Base-by-base conservation (phyloP, 805 yeast species). In the Hanseniaspora hatyaiensis region DNA sequence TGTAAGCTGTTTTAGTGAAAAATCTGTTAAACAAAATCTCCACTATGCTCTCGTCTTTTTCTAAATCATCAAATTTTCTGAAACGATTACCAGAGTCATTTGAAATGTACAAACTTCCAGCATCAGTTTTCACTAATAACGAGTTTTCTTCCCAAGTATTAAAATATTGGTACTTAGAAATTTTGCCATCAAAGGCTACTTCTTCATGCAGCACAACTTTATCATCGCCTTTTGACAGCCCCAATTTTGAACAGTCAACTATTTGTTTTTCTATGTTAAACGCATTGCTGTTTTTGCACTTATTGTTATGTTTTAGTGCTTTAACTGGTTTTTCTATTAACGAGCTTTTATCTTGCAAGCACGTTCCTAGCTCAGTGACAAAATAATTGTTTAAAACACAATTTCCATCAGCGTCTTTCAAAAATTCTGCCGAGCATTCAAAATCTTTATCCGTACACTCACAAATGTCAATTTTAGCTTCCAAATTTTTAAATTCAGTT, bases 41-140 rank as follows among this genome's bases (percentile, higher is more conserved):
- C 5, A 70, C 51, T 42, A 82, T 67, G 13, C 66, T 67, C 15
- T 74, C 69, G 6, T 59, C 61, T 13, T 57, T 56, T 30, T 37
- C 48, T n/a, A 44, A 26, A 36, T 56, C 52, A 1, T 68, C 65
- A 18, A 75, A 60, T 41, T 57, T 59, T 22, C 60, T 61, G 64
- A 82, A 75, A 1, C 59, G 56, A 3, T 62, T 56, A 12, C 89
- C 89, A 34, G 82, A 82, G 59, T 86, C 78, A 55, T 73, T 80
- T 0, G 96, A 82, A 6, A 84, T 71, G 55, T 67, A 80, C 2
- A 78, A 72, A 4, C 66, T 65, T 39, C 73, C 68, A 11, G 69
- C 65, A 22, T 64, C 59, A 0, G 89, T 80, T 41, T 75, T 65
- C 6, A 83, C 63, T 13, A 89, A 58, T 6, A 89, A 59, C 0